These are phyloP conservation scores for Globisporangium nunn DNA, from an alignment of 352 stramenopile genomes.

Conservation along the genomic window DNA sequence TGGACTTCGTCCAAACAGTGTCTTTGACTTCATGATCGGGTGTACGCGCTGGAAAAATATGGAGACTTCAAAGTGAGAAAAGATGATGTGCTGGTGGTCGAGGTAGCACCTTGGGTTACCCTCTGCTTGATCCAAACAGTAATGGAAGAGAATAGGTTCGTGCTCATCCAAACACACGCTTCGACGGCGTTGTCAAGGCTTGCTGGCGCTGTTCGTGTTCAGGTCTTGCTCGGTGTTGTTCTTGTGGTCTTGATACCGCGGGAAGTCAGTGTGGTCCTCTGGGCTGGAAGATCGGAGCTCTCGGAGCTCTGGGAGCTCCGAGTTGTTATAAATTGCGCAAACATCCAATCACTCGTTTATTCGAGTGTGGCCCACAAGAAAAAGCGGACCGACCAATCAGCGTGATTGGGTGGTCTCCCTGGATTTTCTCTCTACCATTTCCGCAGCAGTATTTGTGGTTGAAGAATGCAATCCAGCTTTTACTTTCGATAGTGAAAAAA, in stretches of 20 bases:
- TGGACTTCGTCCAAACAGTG: background rate
- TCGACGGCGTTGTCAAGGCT: background rate
- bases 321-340: background rate
- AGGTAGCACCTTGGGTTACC: background rate
- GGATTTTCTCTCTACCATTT: no score
- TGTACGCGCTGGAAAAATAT: no score
- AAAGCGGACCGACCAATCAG: background rate
- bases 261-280: no score
- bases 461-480: no score
- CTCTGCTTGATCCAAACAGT: background rate
- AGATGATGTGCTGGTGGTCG: background rate
- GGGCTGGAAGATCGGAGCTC: background rate
- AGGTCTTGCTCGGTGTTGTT: background rate
- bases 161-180: background rate
- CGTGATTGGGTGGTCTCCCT: background rate
- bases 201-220: no score
- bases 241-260: background rate
- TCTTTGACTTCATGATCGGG: background rate
- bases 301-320: background rate
- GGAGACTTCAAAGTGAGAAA: background rate
- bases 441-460: no score
- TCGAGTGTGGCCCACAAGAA: background rate
- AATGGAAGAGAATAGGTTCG: no score
- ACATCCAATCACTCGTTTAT: background rate
- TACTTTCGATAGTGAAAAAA: background rate